Evolutionary conservation across 805 yeast genomes (phyloP), one percentile per base, ranked within the genome.

Genomic region (Candida glaebosa): DNA sequence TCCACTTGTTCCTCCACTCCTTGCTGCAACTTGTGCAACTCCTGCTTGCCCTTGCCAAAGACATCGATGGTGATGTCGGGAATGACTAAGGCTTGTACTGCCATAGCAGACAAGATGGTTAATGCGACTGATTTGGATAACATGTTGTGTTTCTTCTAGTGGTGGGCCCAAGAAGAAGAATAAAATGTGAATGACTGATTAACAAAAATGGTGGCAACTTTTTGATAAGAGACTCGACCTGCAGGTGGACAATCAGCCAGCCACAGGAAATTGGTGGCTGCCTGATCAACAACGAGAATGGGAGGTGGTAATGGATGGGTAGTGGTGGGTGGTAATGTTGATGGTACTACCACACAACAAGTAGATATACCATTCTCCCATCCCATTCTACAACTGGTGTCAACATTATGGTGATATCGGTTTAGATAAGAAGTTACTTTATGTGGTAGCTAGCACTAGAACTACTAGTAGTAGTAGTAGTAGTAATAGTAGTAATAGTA

Each of bases 11-110:
- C 24, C 25, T 39, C 14, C 33, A n/a, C 10, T 9, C 28, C 28
- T 9, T 9, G 12, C 28, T 12, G 10, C 10, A 37, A 37, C 3
- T 22, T 16, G 19, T 38, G 41, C 25, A 43, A 40, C 20, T 40
- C 40, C 19, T 40, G 39, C 6, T 36, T 31, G 20, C 43, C 38
- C 14, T 39, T 44, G 18, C 46, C 51, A 26, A 72, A 67, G 18
- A 65, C 69, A 34, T 67, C 67, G 45, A 67, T 57, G 40, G 65
- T 59, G 4, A 74, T 63, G 37, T 73, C 67, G 25, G 91, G 91
- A 49, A 84, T 78, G 44, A 83, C 82, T 56, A 83, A 67, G 32
- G 63, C 74, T 43, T 69, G 60, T 38, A 60, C 71, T 39, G 71
- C 70, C 44, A 69, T 49, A 43, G 71, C 47, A 37, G 68, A 63